phyloP scores from a whole-genome alignment of 2,329 filamentous ascomycete species.

The Xylariaceae sp. region DNA sequence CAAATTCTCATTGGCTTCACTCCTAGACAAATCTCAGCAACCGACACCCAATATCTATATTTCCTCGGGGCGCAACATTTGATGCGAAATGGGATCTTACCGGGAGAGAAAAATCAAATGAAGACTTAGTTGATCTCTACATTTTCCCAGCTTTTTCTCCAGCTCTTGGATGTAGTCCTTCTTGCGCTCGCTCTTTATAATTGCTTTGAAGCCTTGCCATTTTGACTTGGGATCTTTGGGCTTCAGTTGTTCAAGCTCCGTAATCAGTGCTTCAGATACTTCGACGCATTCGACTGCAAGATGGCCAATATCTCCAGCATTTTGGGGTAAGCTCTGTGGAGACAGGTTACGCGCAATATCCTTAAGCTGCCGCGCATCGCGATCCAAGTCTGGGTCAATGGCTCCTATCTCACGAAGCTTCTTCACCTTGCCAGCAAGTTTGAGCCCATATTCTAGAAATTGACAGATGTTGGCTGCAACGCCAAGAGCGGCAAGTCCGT shows the following conservation, averaged over 20 bases:
- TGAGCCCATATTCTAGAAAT: slow-evolving; percentile 6
- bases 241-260: slow-evolving; percentile 31
- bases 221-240: slow-evolving; percentile 27
- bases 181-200: slow-evolving; percentile 10
- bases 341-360: background rate
- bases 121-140: background rate
- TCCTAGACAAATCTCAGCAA: slow-evolving; percentile 1
- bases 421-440: background rate
- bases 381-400: background rate
- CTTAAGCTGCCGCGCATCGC: background rate
- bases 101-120: background rate
- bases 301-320: background rate
- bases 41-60: too few relatives aligned
- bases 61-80: background rate
- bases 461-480: slow-evolving; percentile 2
- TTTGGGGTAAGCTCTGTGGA: background rate
- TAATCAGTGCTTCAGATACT: slow-evolving; percentile 13
- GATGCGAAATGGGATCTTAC: background rate
- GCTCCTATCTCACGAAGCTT: background rate
- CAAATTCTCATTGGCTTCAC: background rate
- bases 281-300: background rate
- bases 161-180: background rate
- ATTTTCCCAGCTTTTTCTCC: background rate
- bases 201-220: slow-evolving; percentile 13
- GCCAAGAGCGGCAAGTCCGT: background rate